Conservation (phyloP, 2,329 filamentous ascomycete species). For the Talaromyces atroroseus region DNA sequence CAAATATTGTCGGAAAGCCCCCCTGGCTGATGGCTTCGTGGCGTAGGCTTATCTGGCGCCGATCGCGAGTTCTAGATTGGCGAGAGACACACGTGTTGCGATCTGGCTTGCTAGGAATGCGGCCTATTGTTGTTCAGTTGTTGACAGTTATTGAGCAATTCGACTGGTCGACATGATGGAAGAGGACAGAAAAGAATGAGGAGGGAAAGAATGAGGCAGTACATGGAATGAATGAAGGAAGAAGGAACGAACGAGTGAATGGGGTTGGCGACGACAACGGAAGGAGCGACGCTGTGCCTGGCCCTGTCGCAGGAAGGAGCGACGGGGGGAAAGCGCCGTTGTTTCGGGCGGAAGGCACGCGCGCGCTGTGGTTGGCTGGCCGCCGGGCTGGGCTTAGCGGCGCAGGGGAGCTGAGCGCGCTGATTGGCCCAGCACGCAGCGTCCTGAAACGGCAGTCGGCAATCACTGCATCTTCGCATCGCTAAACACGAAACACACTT, state of each 20-base stretch:
- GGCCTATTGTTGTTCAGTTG: neutral
- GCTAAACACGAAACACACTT: neutral
- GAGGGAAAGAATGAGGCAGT: neutral
- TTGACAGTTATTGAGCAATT: neutral
- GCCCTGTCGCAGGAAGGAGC: neutral
- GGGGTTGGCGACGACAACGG: no score
- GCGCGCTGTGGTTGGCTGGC: neutral
- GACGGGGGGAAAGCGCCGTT: conserved; percentile 3
- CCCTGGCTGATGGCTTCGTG: neutral
- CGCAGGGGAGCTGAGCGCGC: neutral
- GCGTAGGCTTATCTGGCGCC: neutral
- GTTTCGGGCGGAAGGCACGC: conserved; percentile 6
- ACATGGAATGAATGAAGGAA: neutral
- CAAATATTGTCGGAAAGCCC: no score
- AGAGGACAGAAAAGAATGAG: neutral
- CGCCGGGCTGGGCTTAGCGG: neutral
- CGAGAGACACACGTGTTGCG: neutral
- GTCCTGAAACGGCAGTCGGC: neutral
- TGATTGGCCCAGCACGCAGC: neutral
- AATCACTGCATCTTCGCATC: neutral
- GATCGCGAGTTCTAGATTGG: conserved; percentile 3
- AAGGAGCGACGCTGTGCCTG: no score
- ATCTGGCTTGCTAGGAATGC: neutral
- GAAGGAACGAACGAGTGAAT: neutral
- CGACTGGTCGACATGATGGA: neutral